Conservation (phyloP, 805 yeast species). For the Candida quercuum region DNA sequence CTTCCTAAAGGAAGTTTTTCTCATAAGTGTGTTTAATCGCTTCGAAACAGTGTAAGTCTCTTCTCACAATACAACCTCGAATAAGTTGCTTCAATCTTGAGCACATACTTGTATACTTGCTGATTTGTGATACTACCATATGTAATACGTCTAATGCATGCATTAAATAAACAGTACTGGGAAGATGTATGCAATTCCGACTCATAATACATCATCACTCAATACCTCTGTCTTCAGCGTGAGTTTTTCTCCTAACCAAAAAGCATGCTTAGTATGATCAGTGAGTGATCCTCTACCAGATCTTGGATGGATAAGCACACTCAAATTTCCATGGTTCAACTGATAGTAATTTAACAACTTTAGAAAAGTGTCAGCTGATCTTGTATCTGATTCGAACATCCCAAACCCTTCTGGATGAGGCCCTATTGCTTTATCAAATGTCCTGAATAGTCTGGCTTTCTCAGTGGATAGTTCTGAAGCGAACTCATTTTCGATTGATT, state of each 20-base stretch:
- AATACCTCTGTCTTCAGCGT: constrained; percentile 15
- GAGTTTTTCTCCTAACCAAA: constrained; percentile 50
- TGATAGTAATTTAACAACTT: constrained; percentile 46
- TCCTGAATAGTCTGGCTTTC: constrained; percentile 35
- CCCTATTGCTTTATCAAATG: constrained; percentile 46
- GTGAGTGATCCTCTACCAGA: constrained; percentile 30
- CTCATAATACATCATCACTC: neutral
- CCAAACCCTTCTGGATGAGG: constrained; percentile 46
- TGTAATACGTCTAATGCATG: too few species aligned
- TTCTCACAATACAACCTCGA: too few species aligned
- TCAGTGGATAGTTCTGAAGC: constrained; percentile 34
- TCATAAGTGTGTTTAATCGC: too few species aligned
- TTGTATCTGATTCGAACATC: constrained; percentile 55
- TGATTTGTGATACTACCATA: too few species aligned
- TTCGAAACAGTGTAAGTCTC: too few species aligned
- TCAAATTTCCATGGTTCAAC: constrained; percentile 43
- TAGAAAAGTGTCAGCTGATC: constrained; percentile 38
- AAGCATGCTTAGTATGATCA: constrained; percentile 51
- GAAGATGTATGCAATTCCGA: too few species aligned
- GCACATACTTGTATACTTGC: too few species aligned
- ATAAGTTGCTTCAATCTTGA: too few species aligned
- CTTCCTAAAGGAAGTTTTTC: too few species aligned
- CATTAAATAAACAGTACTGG: too few species aligned
- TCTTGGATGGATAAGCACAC: constrained; percentile 52
- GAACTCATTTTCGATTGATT: constrained; percentile 35